Base-by-base conservation (phyloP, 2,329 filamentous ascomycete genomes). In the Epichloe hybrida region DNA sequence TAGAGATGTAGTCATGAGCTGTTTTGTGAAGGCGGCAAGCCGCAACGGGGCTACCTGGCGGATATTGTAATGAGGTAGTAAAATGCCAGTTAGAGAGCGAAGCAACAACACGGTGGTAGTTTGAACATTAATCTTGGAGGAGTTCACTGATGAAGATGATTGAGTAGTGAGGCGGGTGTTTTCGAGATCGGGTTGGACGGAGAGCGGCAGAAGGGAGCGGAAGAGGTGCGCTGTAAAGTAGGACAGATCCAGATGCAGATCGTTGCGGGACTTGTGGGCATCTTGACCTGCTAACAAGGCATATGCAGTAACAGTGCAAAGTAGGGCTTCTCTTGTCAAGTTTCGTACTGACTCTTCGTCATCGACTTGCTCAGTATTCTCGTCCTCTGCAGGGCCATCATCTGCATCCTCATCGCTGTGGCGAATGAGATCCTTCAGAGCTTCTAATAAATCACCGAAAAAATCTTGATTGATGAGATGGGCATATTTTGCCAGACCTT, bases 391-490 rank as follows among this genome's bases (percentile, higher is more conserved):
- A 2, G 69, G 64, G 4, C 71, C 73, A 1, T 65, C 69, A 11
- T 73, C 70, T 3, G 73, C 73, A 15, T 76, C 72, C 0, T 75
- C 73, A 60, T 84, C 78, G 49, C 86, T 84, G 57, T 90, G 80
- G 4, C 81, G 79, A 59, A 97, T 91, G 42, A 98, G 78, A 56
- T 98, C 93, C 66, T 95, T 94, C 39, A 98, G 74, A 0, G 89
- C 91, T 68, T 97, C 93, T 11, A 98, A 79, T 34, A 98, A 76
- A 63, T 98, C 93, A 31, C 91, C 93, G 61, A 98, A 98, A 73
- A 98, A 97, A 64, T 98, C 88, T 63, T 98, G 89, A 70, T 98
- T 98, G 75, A 98, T 98, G 53, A 98, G 77, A 64, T 96, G 93
- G 3, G 90, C 84, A 64, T 95, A 98, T 63, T 89, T 89, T 48